These are phyloP conservation scores for Nelumbo lutea DNA, from an alignment of 164 flowering plant genomes.

Conservation along the genomic window DNA sequence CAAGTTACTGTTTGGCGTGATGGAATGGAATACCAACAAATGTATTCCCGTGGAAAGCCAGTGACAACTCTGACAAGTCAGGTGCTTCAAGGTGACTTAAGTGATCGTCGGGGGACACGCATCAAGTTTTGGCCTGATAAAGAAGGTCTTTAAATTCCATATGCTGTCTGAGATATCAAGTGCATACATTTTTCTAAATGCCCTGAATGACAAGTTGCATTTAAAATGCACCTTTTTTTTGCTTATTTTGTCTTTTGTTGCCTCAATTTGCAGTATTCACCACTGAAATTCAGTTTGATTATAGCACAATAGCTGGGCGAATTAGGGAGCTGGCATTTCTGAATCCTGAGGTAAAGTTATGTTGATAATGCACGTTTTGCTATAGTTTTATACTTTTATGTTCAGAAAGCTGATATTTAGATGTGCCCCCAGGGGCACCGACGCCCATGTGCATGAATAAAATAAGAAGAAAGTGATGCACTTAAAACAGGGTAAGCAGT, in stretches of 20 bases:
- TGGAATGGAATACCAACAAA: slow-evolving; percentile 76
- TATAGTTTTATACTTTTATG: background rate
- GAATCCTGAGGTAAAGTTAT: slow-evolving; percentile 64
- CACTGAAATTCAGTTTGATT: slow-evolving; percentile 69
- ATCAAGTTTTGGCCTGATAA: slow-evolving; percentile 95
- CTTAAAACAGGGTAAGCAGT: too few relatives aligned
- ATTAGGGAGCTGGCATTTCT: slow-evolving; percentile 94
- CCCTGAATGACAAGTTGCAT: background rate
- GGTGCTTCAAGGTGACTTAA: slow-evolving; percentile 46
- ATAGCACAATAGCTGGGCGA: slow-evolving; percentile 79
- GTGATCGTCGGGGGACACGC: slow-evolving; percentile 57
- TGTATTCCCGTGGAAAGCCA: slow-evolving; percentile 90
- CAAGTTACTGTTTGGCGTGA: slow-evolving; percentile 94
- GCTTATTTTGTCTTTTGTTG: slow-evolving; percentile 2
- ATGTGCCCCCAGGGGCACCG: too few relatives aligned
- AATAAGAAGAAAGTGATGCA: too few relatives aligned
- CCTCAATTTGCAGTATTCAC: slow-evolving; percentile 65
- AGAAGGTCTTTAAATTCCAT: slow-evolving; percentile 44
- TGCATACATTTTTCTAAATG: background rate
- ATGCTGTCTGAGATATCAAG: background rate
- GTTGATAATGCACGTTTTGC: background rate
- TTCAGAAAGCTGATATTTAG: too few relatives aligned
- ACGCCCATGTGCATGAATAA: too few relatives aligned
- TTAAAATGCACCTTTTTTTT: background rate
- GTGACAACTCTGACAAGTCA: slow-evolving; percentile 39